phyloP scores from a whole-genome alignment of 208 protist species.

The Trypanosoma melophagium region DNA sequence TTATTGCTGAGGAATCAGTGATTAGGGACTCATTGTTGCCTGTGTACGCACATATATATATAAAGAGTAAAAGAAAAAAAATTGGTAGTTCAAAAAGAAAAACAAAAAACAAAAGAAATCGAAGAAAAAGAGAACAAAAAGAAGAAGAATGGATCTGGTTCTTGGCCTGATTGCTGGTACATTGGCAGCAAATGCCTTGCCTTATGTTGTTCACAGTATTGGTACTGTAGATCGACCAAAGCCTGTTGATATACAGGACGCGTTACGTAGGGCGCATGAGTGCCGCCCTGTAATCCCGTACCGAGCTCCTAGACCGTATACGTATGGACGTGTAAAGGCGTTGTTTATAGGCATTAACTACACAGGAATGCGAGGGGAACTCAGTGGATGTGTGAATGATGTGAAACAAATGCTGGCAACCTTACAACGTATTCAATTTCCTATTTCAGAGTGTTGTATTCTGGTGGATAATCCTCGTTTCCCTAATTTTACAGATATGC shows the following conservation, averaged over 20 bases:
- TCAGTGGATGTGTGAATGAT: constrained; percentile 89
- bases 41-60: not conserved
- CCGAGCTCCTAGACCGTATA: constrained; percentile 68
- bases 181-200: constrained; percentile 24
- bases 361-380: constrained; percentile 52
- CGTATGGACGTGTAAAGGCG: constrained; percentile 78
- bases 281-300: constrained; percentile 76
- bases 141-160: constrained; percentile 34
- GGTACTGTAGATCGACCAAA: constrained; percentile 52
- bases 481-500: constrained; percentile 67
- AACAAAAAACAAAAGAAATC: not conserved
- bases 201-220: constrained; percentile 56
- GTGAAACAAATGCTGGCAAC: constrained; percentile 75
- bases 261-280: constrained; percentile 36
- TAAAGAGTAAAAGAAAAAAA: constrained; percentile 5
- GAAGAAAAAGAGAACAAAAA: constrained; percentile 9
- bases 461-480: constrained; percentile 82
- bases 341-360: constrained; percentile 94
- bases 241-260: constrained; percentile 57
- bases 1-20: too few species aligned
- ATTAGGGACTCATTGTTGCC: too few species aligned
- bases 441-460: constrained; percentile 81
- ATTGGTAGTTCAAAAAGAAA: not conserved
- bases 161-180: constrained; percentile 30
- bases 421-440: constrained; percentile 79